phyloP scores from a whole-genome alignment of 306 rosid genomes.

The Trifolium dubium region DNA sequence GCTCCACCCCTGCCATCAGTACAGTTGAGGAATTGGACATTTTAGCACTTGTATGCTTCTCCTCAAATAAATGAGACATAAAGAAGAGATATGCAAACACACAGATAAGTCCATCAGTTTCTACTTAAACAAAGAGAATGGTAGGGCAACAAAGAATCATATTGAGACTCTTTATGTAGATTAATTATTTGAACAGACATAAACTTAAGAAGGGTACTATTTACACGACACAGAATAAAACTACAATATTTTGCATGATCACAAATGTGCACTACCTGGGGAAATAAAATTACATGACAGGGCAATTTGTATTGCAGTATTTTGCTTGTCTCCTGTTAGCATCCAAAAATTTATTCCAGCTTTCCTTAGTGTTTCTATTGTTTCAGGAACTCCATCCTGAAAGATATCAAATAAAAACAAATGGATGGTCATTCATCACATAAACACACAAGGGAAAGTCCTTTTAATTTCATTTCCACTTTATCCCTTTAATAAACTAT shows the following conservation, averaged over 20 bases:
- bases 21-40: conserved; percentile 1
- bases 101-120: background rate
- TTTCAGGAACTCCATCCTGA: conserved; percentile 99
- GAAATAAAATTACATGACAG: conserved; percentile 95
- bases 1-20: conserved; percentile 27
- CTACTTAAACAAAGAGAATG: conserved; percentile 16
- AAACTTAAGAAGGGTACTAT: conserved; percentile 18
- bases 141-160: conserved; percentile 30
- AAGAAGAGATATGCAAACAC: conserved; percentile 30
- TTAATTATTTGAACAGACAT: conserved; percentile 8
- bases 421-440: conserved; percentile 7
- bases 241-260: conserved; percentile 32
- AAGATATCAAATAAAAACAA: conserved; percentile 35
- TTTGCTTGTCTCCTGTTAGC: conserved; percentile 99
- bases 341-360: conserved; percentile 99
- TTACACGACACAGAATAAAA: conserved; percentile 33
- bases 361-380: conserved; percentile 87
- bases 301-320: conserved; percentile 96
- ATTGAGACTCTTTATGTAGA: conserved; percentile 28
- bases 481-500: conserved; percentile 18
- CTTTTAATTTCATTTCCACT: background rate
- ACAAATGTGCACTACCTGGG: conserved; percentile 69
- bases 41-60: conserved; percentile 26
- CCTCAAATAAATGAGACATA: conserved; percentile 33
- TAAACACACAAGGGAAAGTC: conserved; percentile 6